These are phyloP conservation scores for Suillus occidentalis DNA, from an alignment of 768 basidiomycete species.

Conservation along the genomic window DNA sequence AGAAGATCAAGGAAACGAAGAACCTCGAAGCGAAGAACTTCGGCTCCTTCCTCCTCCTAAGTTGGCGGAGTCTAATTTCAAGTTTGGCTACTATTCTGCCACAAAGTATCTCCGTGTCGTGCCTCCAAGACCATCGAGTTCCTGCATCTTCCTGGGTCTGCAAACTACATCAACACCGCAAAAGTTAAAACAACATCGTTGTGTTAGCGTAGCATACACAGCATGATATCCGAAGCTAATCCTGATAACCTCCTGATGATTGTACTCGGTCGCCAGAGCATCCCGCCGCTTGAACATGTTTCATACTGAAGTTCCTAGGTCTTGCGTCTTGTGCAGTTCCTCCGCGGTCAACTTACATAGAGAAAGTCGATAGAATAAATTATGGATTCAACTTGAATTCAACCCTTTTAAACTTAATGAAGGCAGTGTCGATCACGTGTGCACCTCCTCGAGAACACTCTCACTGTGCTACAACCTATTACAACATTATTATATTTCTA, in stretches of 20 bases:
- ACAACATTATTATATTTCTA: constrained; percentile 3
- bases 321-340: neutral
- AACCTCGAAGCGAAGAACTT: constrained; percentile 57
- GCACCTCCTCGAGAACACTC: too few species aligned
- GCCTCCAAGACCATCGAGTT: constrained; percentile 43
- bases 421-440: neutral
- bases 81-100: constrained; percentile 21
- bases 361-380: neutral
- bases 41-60: constrained; percentile 22
- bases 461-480: neutral
- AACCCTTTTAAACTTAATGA: neutral
- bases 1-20: constrained; percentile 62
- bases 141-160: constrained; percentile 37
- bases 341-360: neutral
- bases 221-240: constrained; percentile 30
- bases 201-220: constrained; percentile 18
- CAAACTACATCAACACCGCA: constrained; percentile 38
- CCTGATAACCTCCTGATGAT: constrained; percentile 49
- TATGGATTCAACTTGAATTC: too few species aligned
- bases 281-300: constrained; percentile 80
- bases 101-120: constrained; percentile 16
- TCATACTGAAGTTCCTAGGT: constrained; percentile 51
- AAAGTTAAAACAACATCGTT: constrained; percentile 13
- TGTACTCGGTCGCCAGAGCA: constrained; percentile 77
- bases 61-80: constrained; percentile 27